These are phyloP conservation scores for Ceratocystis lukuohia DNA, from an alignment of 2,329 filamentous ascomycete species.

Conservation along the genomic window DNA sequence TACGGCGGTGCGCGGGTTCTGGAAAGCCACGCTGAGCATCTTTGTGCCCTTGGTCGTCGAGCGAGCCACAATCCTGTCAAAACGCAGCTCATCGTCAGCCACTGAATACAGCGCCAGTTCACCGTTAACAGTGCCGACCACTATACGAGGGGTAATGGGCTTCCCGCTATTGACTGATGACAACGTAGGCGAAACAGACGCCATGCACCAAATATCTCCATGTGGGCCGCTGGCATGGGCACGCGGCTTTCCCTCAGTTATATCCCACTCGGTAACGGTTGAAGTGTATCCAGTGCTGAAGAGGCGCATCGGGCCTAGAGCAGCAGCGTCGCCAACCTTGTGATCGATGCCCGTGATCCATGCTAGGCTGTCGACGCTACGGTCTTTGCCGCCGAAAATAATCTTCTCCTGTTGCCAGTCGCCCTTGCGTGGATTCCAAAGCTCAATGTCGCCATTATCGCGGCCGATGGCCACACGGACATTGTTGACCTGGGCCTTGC, in stretches of 20 bases:
- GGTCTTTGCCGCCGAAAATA: slow-evolving; percentile 67
- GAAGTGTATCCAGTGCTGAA: slow-evolving; percentile 96
- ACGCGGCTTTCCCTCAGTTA: slow-evolving; percentile 62
- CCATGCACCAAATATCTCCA: slow-evolving; percentile 93
- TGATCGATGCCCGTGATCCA: slow-evolving; percentile 84
- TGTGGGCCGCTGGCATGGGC: slow-evolving; percentile 82
- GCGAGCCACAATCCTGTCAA: slow-evolving; percentile 60
- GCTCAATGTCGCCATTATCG: slow-evolving; percentile 90
- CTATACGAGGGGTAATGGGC: slow-evolving; percentile 34
- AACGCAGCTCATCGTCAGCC: slow-evolving; percentile 68
- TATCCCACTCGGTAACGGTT: slow-evolving; percentile 88
- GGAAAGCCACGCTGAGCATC: slow-evolving; percentile 83
- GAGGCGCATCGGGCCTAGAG: slow-evolving; percentile 60
- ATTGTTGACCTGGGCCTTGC: slow-evolving; percentile 39
- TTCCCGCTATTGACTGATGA: slow-evolving; percentile 22
- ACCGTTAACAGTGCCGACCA: slow-evolving; percentile 82
- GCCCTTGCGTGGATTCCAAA: slow-evolving; percentile 80
- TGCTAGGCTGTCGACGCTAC: slow-evolving; percentile 77
- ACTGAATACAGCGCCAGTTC: slow-evolving; percentile 78
- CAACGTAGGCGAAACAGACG: slow-evolving; percentile 26
- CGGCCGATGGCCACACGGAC: slow-evolving; percentile 76
- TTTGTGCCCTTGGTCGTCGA: slow-evolving; percentile 73
- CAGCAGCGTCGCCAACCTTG: slow-evolving; percentile 40
- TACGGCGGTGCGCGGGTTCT: slow-evolving; percentile 67
- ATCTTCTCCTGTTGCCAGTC: slow-evolving; percentile 83